These are phyloP conservation scores for Pythium vanterpoolii DNA, from an alignment of 352 stramenopile species.

Conservation along the genomic window DNA sequence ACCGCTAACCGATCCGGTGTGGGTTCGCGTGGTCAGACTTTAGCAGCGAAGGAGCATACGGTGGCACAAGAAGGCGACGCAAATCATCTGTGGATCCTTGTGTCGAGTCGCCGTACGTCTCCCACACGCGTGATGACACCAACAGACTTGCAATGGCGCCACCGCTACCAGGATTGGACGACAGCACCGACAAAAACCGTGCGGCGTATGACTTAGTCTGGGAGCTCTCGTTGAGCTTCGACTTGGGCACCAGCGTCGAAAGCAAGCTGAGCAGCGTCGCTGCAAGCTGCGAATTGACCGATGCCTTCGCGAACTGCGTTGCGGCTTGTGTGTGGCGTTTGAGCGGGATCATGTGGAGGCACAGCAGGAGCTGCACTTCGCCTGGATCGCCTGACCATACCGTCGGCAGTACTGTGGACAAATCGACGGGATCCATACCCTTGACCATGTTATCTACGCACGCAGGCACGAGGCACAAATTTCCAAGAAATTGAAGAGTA, in stretches of 20 bases:
- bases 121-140: slow-evolving; percentile 76
- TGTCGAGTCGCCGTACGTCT: slow-evolving; percentile 78
- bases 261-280: slow-evolving; percentile 77
- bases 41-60: slow-evolving; percentile 69
- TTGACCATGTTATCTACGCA: slow-evolving; percentile 88
- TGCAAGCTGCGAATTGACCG: slow-evolving; percentile 77
- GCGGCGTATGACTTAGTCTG: slow-evolving; percentile 82
- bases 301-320: slow-evolving; percentile 79
- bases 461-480: slow-evolving; percentile 81
- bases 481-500: slow-evolving; percentile 77
- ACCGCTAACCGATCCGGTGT: slow-evolving; percentile 72
- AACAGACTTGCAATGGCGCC: slow-evolving; percentile 78
- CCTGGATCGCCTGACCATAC: slow-evolving; percentile 77
- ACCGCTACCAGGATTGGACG: slow-evolving; percentile 79
- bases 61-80: slow-evolving; percentile 65
- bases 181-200: slow-evolving; percentile 78
- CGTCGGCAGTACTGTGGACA: slow-evolving; percentile 67
- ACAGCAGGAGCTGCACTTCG: slow-evolving; percentile 80
- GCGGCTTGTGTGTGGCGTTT: slow-evolving; percentile 85
- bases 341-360: slow-evolving; percentile 85
- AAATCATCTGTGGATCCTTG: slow-evolving; percentile 80
- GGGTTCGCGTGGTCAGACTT: slow-evolving; percentile 80
- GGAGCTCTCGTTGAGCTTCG: slow-evolving; percentile 71
- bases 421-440: slow-evolving; percentile 76
- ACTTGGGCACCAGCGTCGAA: slow-evolving; percentile 76